A percentile compares a stretch with the other conserved stretches of the same genome.
These are phyloP conservation scores for Uromyces viciae-fabae DNA, from an alignment of 1,284 basidiomycete genomes.

Conservation along the genomic window DNA sequence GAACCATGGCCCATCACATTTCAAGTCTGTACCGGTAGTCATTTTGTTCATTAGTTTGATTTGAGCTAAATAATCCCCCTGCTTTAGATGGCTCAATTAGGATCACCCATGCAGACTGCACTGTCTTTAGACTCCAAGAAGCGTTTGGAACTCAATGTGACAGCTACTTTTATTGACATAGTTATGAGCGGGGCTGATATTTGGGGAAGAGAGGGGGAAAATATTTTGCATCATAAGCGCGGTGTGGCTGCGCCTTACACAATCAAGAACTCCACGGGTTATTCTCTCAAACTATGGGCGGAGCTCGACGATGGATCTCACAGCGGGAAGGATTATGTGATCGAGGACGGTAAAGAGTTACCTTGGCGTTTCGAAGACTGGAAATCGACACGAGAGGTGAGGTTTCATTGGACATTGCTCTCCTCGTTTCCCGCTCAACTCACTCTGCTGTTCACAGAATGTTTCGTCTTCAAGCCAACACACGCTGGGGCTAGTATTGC, in stretches of 20 bases:
- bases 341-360: constrained; percentile 68
- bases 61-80: not conserved
- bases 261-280: constrained; percentile 85
- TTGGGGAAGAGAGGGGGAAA: constrained; percentile 70
- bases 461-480: constrained; percentile 74
- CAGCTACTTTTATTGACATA: constrained; percentile 84
- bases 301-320: constrained; percentile 55
- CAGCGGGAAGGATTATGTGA: constrained; percentile 56
- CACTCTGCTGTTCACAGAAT: constrained; percentile 61
- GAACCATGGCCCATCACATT: constrained; percentile 92
- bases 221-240: constrained; percentile 68
- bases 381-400: constrained; percentile 85
- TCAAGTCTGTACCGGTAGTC: constrained; percentile 57
- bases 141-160: constrained; percentile 85
- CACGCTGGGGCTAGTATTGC: constrained; percentile 74
- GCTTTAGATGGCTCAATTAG: constrained; percentile 42
- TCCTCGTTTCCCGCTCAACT: constrained; percentile 13
- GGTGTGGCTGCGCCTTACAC: constrained; percentile 90
- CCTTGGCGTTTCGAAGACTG: constrained; percentile 99
- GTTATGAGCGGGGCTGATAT: constrained; percentile 70
- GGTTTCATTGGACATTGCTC: constrained; percentile 45
- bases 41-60: constrained; percentile 56
- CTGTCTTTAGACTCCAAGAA: constrained; percentile 62
- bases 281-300: constrained; percentile 65
- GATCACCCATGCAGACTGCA: constrained; percentile 45